These are phyloP conservation scores for Aspergillus sp. DNA, from an alignment of 2,329 filamentous ascomycete genomes.

Conservation along the genomic window DNA sequence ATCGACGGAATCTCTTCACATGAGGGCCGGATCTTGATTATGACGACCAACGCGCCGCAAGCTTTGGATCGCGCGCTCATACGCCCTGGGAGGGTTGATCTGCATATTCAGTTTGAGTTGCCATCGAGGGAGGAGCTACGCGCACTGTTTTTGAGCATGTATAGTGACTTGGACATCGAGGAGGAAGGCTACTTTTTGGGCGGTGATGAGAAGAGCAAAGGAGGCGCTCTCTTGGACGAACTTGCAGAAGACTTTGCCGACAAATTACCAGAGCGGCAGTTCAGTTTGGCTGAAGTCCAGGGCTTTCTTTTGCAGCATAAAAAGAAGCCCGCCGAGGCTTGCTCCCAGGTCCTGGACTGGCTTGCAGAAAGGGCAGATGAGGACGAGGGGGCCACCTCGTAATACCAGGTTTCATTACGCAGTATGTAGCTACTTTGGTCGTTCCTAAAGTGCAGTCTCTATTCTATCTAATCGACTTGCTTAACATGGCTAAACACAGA, in stretches of 20 bases:
- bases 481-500: too few species aligned
- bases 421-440: too few species aligned
- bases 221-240: constrained; percentile 26
- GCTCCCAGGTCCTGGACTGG: constrained; percentile 47
- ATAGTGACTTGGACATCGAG: constrained; percentile 36
- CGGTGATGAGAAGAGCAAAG: too few species aligned
- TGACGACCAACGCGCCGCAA: constrained; percentile 77
- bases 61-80: constrained; percentile 70
- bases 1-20: constrained; percentile 79
- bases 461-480: too few species aligned
- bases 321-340: constrained; percentile 56
- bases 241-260: constrained; percentile 47
- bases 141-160: constrained; percentile 32
- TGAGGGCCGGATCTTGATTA: constrained; percentile 76
- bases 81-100: constrained; percentile 70
- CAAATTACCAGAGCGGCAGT: constrained; percentile 53
- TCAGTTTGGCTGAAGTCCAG: constrained; percentile 64
- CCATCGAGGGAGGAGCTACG: constrained; percentile 27
- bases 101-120: constrained; percentile 60
- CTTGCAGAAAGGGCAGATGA: too few species aligned
- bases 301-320: constrained; percentile 65
- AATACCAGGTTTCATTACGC: too few species aligned
- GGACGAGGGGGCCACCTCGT: too few species aligned
- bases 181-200: constrained; percentile 24
- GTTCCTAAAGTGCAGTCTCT: too few species aligned